Percentiles rank a stretch among this genome's conserved stretches.
Conservation (phyloP, 2,329 filamentous ascomycete species). For the Pseudogymnoascus sp. region DNA sequence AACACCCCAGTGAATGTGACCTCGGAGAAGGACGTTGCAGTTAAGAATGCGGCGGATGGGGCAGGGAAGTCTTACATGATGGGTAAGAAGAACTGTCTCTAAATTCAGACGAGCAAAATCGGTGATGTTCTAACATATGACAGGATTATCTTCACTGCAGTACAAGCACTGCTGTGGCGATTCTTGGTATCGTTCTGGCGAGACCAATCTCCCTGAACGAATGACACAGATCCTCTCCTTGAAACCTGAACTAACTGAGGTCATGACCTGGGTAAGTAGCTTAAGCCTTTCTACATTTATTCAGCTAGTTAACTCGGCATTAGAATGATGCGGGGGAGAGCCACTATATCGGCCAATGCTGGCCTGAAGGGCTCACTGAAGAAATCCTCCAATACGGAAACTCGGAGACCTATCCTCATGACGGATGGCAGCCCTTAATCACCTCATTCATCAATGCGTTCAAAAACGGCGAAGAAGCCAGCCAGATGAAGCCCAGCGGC, state of each 20-base stretch:
- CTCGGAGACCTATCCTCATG: conserved; percentile 20
- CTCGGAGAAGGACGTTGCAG: conserved; percentile 22
- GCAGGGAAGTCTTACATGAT: conserved; percentile 31
- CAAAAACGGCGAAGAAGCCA: conserved; percentile 18
- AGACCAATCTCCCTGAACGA: conserved; percentile 30
- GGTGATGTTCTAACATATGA: background rate
- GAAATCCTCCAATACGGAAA: conserved; percentile 28
- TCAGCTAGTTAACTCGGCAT: conserved; percentile 29
- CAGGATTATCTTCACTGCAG: conserved; percentile 16
- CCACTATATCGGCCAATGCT: conserved; percentile 31
- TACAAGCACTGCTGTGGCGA: conserved; percentile 18
- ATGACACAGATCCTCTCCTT: conserved; percentile 32
- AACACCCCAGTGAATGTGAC: conserved; percentile 25
- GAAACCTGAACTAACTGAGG: conserved; percentile 15
- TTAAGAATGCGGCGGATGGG: conserved; percentile 18
- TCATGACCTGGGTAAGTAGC: background rate
- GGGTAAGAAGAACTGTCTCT: conserved; percentile 15
- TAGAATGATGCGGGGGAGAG: conserved; percentile 32
- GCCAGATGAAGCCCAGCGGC: conserved; percentile 11
- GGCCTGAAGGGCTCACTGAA: conserved; percentile 23
- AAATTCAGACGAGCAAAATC: background rate
- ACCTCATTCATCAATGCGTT: conserved; percentile 31
- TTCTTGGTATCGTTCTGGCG: conserved; percentile 28
- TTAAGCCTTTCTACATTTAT: conserved; percentile 20
- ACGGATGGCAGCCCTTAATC: conserved; percentile 31